Evolutionary conservation across 768 basidiomycete species (phyloP).

Genomic region (Lactifluus subvellereus): DNA sequence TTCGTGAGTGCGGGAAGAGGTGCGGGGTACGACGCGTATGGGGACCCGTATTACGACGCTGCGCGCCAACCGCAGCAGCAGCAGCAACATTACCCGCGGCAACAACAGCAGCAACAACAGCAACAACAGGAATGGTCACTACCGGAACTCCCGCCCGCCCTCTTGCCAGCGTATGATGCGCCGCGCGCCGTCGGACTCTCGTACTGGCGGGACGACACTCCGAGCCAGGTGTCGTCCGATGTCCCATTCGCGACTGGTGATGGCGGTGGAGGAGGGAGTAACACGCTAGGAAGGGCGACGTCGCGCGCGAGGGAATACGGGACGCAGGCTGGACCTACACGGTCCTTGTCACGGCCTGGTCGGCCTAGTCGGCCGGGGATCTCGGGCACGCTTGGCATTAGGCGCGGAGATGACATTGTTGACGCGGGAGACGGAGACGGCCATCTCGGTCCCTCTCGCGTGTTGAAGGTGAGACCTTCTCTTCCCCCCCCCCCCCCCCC

Average conservation of each 20-base stretch:
- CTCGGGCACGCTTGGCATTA: conserved; percentile 26
- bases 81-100: background rate
- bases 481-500: no score
- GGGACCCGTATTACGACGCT: background rate
- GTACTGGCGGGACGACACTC: background rate
- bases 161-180: background rate
- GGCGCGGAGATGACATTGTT: background rate
- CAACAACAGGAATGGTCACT: background rate
- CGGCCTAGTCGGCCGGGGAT: conserved; percentile 20
- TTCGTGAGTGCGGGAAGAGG: background rate
- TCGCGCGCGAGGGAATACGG: background rate
- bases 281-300: no score
- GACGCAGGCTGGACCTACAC: no score
- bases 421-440: background rate
- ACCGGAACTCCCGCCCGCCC: background rate
- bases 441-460: background rate
- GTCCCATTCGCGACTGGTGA: background rate
- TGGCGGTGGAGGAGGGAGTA: background rate
- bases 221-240: background rate
- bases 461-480: conserved; percentile 19
- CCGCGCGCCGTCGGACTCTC: background rate
- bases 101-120: background rate
- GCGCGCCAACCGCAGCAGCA: background rate
- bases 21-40: background rate
- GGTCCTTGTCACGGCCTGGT: no score